Conservation (phyloP, 2,329 filamentous ascomycete genomes). For the Fonsecaea monophora region DNA sequence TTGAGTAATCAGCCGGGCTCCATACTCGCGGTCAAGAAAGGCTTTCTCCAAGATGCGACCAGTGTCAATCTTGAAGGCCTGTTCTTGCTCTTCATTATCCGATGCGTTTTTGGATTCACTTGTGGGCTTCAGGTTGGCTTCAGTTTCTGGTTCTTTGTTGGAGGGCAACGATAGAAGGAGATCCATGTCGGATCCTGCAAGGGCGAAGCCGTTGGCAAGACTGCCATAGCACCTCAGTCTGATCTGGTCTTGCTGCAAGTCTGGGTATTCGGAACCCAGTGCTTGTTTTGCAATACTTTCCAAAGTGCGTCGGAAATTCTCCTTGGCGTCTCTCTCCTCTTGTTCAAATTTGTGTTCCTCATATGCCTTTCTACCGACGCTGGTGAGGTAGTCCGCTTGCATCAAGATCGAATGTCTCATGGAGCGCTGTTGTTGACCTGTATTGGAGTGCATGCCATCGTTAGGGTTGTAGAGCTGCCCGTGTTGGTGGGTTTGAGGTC, state of each 20-base stretch:
- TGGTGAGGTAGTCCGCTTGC: constrained; percentile 39
- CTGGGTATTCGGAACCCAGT: constrained; percentile 49
- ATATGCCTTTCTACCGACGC: constrained; percentile 26
- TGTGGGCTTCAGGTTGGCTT: not conserved
- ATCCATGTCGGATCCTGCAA: constrained; percentile 89
- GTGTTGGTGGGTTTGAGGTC: constrained; percentile 19
- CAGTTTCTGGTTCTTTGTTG: constrained; percentile 1
- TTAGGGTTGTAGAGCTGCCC: constrained; percentile 31
- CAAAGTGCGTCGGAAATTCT: constrained; percentile 70
- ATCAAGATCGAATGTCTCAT: constrained; percentile 32
- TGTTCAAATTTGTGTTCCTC: constrained; percentile 29
- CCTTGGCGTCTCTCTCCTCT: constrained; percentile 71
- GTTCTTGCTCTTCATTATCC: constrained; percentile 16
- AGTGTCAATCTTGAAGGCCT: constrained; percentile 32
- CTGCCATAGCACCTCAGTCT: constrained; percentile 81
- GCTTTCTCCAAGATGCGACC: constrained; percentile 77
- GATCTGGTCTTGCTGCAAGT: constrained; percentile 64
- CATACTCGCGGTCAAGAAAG: constrained; percentile 73
- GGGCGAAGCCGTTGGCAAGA: constrained; percentile 82
- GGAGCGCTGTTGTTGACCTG: constrained; percentile 30
- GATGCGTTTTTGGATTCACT: not conserved
- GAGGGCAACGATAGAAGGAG: constrained; percentile 74
- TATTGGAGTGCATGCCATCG: constrained; percentile 20
- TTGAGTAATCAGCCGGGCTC: constrained; percentile 76
- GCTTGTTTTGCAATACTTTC: constrained; percentile 67